These are phyloP conservation scores for Apiotrichum gracile DNA, from an alignment of 1,284 basidiomycete genomes.

Conservation along the genomic window DNA sequence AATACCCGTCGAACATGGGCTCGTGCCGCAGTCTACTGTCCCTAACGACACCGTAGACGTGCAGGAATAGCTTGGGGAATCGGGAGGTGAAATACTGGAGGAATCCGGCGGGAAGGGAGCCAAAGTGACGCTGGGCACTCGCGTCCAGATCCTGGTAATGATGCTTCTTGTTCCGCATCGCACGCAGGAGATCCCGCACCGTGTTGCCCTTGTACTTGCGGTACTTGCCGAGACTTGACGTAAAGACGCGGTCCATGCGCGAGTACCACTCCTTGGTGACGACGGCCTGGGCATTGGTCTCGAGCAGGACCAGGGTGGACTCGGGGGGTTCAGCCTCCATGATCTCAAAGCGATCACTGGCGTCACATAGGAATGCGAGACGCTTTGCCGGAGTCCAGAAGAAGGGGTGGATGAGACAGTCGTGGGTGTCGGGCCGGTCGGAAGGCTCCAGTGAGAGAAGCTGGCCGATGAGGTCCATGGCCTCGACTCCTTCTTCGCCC, in stretches of 20 bases:
- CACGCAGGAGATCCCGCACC: conserved; percentile 86
- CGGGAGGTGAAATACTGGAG: conserved; percentile 84
- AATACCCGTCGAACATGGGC: conserved; percentile 80
- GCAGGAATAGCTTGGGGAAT: conserved; percentile 86
- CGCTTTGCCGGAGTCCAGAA: conserved; percentile 89
- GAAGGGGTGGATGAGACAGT: conserved; percentile 85
- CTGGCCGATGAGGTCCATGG: conserved; percentile 63
- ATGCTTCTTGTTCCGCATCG: conserved; percentile 97
- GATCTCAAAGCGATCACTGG: conserved; percentile 95
- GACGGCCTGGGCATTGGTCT: conserved; percentile 60
- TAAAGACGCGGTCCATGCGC: conserved; percentile 78
- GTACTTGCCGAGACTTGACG: conserved; percentile 93
- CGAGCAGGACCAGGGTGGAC: conserved; percentile 66
- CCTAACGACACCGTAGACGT: conserved; percentile 74
- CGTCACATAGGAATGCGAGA: conserved; percentile 89
- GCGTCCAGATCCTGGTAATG: conserved; percentile 89
- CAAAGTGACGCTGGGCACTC: conserved; percentile 76
- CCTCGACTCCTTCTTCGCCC: conserved; percentile 87
- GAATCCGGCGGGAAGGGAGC: conserved; percentile 86
- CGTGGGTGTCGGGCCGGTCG: conserved; percentile 76
- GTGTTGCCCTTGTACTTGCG: conserved; percentile 88
- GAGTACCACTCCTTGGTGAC: conserved; percentile 83
- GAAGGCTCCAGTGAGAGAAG: conserved; percentile 73
- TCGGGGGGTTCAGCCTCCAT: conserved; percentile 90
- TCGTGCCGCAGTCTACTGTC: conserved; percentile 63